phyloP scores from a whole-genome alignment of 2,329 filamentous ascomycete genomes.

The Fusarium temperatum region DNA sequence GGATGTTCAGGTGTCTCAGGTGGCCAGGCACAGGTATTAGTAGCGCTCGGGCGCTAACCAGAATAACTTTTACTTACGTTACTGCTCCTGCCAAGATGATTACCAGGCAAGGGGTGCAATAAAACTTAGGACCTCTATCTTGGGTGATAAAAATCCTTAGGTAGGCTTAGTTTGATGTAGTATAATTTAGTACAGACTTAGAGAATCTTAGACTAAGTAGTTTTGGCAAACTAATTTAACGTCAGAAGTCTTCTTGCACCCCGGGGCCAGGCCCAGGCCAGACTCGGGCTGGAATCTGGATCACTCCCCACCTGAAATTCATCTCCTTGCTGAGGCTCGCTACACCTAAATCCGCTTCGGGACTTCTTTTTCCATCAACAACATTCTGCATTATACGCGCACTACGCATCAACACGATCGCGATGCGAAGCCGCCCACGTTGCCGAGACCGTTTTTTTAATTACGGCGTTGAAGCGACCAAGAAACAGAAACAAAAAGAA shows the following conservation, averaged over 20 bases:
- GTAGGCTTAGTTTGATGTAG: no score
- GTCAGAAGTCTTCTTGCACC: no score
- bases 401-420: conserved; percentile 7
- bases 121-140: no score
- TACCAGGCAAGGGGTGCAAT: neutral
- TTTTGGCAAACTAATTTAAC: no score
- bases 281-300: neutral
- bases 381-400: conserved; percentile 19
- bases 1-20: conserved; percentile 36
- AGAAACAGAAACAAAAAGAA: neutral
- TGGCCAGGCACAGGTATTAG: neutral
- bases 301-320: neutral
- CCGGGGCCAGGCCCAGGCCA: neutral
- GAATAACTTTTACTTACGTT: neutral
- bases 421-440: conserved; percentile 5
- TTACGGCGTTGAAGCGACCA: neutral
- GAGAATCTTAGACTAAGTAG: no score
- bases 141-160: no score
- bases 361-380: conserved; percentile 35
- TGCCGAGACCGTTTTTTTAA: conserved; percentile 11
- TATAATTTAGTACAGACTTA: no score
- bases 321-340: conserved; percentile 1
- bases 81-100: neutral
- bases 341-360: neutral
- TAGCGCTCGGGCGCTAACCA: conserved; percentile 9